Conservation (phyloP, 2,329 filamentous ascomycete genomes). For the Pseudogymnoascus sp. region DNA sequence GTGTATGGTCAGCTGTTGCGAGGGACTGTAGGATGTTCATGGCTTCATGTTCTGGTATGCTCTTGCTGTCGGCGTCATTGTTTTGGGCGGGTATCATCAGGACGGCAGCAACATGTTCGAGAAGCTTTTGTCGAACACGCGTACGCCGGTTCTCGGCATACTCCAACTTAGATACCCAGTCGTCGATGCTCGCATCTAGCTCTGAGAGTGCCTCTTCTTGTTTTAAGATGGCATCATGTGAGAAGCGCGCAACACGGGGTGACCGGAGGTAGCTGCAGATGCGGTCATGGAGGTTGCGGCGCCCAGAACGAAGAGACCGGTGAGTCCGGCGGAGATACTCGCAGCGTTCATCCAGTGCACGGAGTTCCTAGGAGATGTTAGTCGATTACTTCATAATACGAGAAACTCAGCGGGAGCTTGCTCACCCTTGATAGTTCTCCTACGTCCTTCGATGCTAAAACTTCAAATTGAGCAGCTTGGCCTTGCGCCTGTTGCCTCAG, state of each 20-base stretch:
- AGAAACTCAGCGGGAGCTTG: not conserved
- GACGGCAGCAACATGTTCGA: slow-evolving; percentile 72
- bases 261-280: slow-evolving; percentile 71
- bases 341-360: slow-evolving; percentile 65
- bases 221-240: slow-evolving; percentile 64
- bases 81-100: slow-evolving; percentile 39
- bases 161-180: slow-evolving; percentile 74
- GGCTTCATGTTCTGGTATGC: slow-evolving; percentile 34
- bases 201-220: slow-evolving; percentile 73
- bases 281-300: slow-evolving; percentile 65
- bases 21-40: slow-evolving; percentile 18
- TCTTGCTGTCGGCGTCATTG: slow-evolving; percentile 31
- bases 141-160: slow-evolving; percentile 69
- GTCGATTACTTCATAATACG: not conserved
- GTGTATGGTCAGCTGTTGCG: slow-evolving; percentile 28
- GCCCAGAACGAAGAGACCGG: slow-evolving; percentile 63
- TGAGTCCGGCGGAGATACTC: slow-evolving; percentile 72
- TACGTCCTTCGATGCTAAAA: slow-evolving; percentile 54
- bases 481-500: slow-evolving; percentile 53
- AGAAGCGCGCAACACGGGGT: slow-evolving; percentile 61
- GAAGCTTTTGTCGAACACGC: slow-evolving; percentile 66
- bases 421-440: slow-evolving; percentile 55
- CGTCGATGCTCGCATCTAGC: slow-evolving; percentile 68
- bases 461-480: slow-evolving; percentile 55
- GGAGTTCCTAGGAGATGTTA: slow-evolving; percentile 49